Evolutionary conservation across 306 rosid genomes (phyloP), one percentile per base, ranked within the genome.

Genomic region (Quillaja saponaria): DNA sequence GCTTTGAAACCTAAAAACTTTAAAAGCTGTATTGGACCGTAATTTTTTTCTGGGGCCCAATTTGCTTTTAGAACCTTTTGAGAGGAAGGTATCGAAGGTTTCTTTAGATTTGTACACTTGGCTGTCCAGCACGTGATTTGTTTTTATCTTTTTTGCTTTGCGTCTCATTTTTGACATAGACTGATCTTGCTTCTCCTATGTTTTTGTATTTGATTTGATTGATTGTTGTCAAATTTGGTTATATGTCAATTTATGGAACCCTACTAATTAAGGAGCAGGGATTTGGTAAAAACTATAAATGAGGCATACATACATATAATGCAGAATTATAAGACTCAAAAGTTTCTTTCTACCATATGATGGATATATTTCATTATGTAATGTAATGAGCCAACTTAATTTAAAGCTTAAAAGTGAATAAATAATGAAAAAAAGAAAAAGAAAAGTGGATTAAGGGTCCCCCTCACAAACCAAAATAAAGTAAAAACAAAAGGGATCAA

Each of bases 401-500:
- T 16, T 59, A 55, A 66, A 66, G 66, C 47, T 61, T 35, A 61
- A 60, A 73, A 71, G 66, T 46, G 69, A 62, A 56, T 49, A 69
- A 61, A 74, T 78, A 56, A 67, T 72, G 68, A 72, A 65, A 1
- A 64, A 25, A 25, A 25, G 7, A n/a, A n/a, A n/a, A n/a, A n/a
- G n/a, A n/a, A n/a, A 74, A 68, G 76, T 28, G 66, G 79, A 72
- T 77, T 41, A 71, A 50, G 66, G 76, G 78, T 71, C 81, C 71
- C 61, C 71, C 74, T 66, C 71, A 52, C 39, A 68, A 80, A 77
- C n/a, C n/a, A n/a, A n/a, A n/a, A n/a, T n/a, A n/a, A n/a, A n/a
- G n/a, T n/a, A 80, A 61, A 25, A 58, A 58, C 39, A 25, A 56
- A 44, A 51, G 77, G 77, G 84, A 72, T 82, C 78, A 77, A 69